phyloP scores from a whole-genome alignment of 2,329 filamentous ascomycete genomes.

The Neonectria hederae region DNA sequence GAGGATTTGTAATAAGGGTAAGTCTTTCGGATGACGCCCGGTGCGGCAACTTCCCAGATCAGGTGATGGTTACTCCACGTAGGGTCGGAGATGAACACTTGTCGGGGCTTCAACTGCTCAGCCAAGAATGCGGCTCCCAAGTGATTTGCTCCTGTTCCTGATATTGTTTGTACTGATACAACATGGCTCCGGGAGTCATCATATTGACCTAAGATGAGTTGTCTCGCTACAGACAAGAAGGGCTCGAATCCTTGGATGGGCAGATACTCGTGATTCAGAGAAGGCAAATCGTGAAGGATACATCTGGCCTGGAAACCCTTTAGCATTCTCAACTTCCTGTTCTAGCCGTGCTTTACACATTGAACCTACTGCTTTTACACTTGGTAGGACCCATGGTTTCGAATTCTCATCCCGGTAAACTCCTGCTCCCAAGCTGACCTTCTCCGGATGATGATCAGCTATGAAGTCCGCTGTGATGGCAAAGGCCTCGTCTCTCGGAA shows the following conservation, averaged over 20 bases:
- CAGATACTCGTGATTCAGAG: constrained; percentile 80
- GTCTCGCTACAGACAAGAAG: constrained; percentile 57
- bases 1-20: constrained; percentile 47
- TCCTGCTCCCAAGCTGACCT: constrained; percentile 61
- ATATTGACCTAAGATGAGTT: constrained; percentile 37
- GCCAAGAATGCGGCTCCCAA: constrained; percentile 43
- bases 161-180: constrained; percentile 47
- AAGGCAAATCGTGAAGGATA: constrained; percentile 68
- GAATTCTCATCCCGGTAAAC: constrained; percentile 90
- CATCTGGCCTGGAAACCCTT: constrained; percentile 75
- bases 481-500: constrained; percentile 11
- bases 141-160: constrained; percentile 50
- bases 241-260: constrained; percentile 83
- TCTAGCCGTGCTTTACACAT: neutral
- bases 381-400: constrained; percentile 91
- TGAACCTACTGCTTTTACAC: constrained; percentile 80
- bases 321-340: neutral
- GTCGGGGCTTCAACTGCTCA: constrained; percentile 29
- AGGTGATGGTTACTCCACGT: constrained; percentile 60
- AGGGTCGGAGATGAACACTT: constrained; percentile 44
- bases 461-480: neutral
- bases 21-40: constrained; percentile 27
- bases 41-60: constrained; percentile 42
- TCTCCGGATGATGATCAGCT: constrained; percentile 34
- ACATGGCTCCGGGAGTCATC: constrained; percentile 19